Conservation (phyloP, 108 stramenopile species). For the Fragilaria crotonensis region DNA sequence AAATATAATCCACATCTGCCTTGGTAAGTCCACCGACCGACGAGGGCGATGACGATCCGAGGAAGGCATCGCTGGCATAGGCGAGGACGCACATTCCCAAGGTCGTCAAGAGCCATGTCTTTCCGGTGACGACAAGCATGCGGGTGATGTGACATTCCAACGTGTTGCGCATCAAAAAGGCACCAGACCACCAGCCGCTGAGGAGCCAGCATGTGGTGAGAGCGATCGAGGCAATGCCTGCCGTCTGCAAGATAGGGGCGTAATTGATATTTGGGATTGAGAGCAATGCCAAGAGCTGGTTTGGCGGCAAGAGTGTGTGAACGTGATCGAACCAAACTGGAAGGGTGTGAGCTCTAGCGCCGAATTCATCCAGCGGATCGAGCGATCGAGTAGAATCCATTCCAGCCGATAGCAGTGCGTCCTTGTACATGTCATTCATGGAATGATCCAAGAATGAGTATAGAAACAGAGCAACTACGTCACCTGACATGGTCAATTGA, state of each 20-base stretch:
- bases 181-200: constrained; percentile 45
- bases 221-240: constrained; percentile 50
- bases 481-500: constrained; percentile 63
- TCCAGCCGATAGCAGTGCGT: constrained; percentile 5
- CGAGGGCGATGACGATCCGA: not conserved
- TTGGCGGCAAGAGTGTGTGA: constrained; percentile 1
- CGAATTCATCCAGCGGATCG: constrained; percentile 2
- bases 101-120: constrained; percentile 53
- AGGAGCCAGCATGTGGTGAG: constrained; percentile 63
- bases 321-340: constrained; percentile 60
- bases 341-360: not conserved
- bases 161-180: constrained; percentile 58
- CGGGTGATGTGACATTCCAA: constrained; percentile 36
- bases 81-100: constrained; percentile 37
- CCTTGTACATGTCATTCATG: constrained; percentile 35
- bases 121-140: constrained; percentile 48
- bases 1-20: constrained; percentile 63
- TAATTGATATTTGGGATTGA: constrained; percentile 30
- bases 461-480: constrained; percentile 58
- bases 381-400: constrained; percentile 6
- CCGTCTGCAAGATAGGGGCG: constrained; percentile 44
- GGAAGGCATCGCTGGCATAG: constrained; percentile 18
- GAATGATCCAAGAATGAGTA: constrained; percentile 70
- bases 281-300: constrained; percentile 16
- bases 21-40: constrained; percentile 32